Evolutionary conservation across 495 filamentous ascomycete species (phyloP).

Genomic region (Emericellopsis terricola): DNA sequence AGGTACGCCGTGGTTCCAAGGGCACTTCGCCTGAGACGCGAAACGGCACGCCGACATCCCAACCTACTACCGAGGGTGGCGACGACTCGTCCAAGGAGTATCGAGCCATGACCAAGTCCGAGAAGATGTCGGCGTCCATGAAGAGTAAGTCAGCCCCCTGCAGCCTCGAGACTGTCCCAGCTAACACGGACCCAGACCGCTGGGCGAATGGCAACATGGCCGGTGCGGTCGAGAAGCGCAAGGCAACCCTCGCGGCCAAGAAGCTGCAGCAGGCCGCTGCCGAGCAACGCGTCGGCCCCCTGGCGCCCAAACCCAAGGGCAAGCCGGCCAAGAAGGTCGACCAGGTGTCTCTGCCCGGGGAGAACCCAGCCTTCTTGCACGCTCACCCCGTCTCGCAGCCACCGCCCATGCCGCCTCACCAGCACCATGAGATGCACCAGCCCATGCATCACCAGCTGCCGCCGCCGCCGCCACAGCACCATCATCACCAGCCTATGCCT

Average conservation of each 20-base stretch:
- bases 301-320: conserved; percentile 2
- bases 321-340: background rate
- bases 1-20: background rate
- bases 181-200: conserved; percentile 15
- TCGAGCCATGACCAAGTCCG: conserved; percentile 30
- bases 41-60: background rate
- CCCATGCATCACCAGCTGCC: conserved; percentile 1
- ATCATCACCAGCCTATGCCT: background rate
- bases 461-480: background rate
- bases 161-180: background rate
- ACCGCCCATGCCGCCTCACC: background rate
- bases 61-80: conserved; percentile 1
- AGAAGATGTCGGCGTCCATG: conserved; percentile 34
- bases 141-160: conserved; percentile 18
- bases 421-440: background rate
- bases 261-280: conserved; percentile 13
- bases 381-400: background rate
- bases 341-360: background rate
- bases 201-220: conserved; percentile 32
- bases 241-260: conserved; percentile 29
- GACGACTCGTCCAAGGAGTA: conserved; percentile 21
- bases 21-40: background rate
- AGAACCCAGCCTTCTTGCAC: background rate
- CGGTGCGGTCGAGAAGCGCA: conserved; percentile 27
- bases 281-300: conserved; percentile 1